Evolutionary conservation across 257 asterid genomes (phyloP).

Genomic region (Rhazya stricta): DNA sequence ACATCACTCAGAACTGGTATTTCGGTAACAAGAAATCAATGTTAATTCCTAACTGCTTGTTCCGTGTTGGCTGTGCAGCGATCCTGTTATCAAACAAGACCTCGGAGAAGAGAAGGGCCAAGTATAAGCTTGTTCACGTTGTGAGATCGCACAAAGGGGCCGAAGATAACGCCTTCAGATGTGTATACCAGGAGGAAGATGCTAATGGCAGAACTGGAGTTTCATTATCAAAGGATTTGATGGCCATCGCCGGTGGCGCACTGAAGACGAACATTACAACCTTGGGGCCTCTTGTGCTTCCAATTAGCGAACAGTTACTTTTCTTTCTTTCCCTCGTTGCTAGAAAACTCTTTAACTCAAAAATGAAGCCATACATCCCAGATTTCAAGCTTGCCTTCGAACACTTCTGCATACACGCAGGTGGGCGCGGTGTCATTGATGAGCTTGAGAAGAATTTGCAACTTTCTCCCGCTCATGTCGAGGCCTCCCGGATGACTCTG

Average conservation of each 20-base stretch:
- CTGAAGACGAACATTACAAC: constrained; percentile 36
- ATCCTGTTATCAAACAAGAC: constrained; percentile 26
- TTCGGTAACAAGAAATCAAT: constrained; percentile 38
- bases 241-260: constrained; percentile 36
- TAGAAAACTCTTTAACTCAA: constrained; percentile 16
- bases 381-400: constrained; percentile 40
- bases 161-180: constrained; percentile 28
- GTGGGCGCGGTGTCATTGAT: constrained; percentile 41
- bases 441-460: constrained; percentile 36
- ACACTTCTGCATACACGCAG: constrained; percentile 45
- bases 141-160: constrained; percentile 33
- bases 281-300: constrained; percentile 40
- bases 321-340: constrained; percentile 22
- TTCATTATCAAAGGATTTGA: constrained; percentile 32
- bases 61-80: constrained; percentile 37
- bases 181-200: constrained; percentile 38
- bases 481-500: constrained; percentile 39
- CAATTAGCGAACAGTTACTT: constrained; percentile 32
- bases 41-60: constrained; percentile 41
- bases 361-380: constrained; percentile 33
- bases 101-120: constrained; percentile 24
- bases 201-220: constrained; percentile 30
- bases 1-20: constrained; percentile 39
- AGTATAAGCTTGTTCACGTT: constrained; percentile 35
- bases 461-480: constrained; percentile 28